Percentiles rank a stretch among this genome's conserved stretches.
Evolutionary conservation across 768 basidiomycete species (phyloP).

Genomic region (Sporobolomyces phaffii): DNA sequence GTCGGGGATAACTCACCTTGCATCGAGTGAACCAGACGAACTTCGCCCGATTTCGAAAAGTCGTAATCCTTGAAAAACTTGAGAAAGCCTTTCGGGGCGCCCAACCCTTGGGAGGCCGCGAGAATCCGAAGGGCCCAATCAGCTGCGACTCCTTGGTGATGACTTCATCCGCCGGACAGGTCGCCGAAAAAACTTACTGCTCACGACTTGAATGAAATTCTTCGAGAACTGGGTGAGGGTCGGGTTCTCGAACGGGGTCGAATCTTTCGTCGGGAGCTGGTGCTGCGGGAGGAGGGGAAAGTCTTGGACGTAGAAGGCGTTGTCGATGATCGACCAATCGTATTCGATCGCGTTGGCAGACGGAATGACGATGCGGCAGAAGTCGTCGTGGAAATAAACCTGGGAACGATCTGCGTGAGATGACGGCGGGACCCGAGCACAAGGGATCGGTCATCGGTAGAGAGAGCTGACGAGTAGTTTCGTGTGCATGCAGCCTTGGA

Average conservation of each 20-base stretch:
- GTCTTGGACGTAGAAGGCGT: conserved; percentile 33
- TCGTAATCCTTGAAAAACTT: not conserved
- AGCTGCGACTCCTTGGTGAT: no score
- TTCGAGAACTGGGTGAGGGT: conserved; percentile 18
- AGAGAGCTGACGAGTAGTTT: conserved; percentile 7
- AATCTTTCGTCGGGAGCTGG: not conserved
- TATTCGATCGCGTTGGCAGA: conserved; percentile 27
- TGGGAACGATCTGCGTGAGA: not conserved
- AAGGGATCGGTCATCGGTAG: no score
- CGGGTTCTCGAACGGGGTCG: conserved; percentile 18
- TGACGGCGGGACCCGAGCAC: not conserved
- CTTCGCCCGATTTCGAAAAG: not conserved
- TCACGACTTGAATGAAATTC: conserved; percentile 1
- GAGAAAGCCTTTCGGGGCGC: conserved; percentile 4
- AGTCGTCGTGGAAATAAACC: conserved; percentile 21
- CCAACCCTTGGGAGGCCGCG: not conserved
- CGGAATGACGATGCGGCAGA: conserved; percentile 33
- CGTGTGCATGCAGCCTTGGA: conserved; percentile 19
- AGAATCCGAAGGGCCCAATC: not conserved
- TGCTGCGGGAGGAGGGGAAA: conserved; percentile 7
- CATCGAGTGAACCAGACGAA: conserved; percentile 11
- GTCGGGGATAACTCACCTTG: conserved; percentile 7
- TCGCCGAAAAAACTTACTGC: not conserved
- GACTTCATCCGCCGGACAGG: no score
- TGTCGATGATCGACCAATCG: conserved; percentile 30